phyloP scores from a whole-genome alignment of 805 yeast species.

The Lipomyces spencermartinsiae region DNA sequence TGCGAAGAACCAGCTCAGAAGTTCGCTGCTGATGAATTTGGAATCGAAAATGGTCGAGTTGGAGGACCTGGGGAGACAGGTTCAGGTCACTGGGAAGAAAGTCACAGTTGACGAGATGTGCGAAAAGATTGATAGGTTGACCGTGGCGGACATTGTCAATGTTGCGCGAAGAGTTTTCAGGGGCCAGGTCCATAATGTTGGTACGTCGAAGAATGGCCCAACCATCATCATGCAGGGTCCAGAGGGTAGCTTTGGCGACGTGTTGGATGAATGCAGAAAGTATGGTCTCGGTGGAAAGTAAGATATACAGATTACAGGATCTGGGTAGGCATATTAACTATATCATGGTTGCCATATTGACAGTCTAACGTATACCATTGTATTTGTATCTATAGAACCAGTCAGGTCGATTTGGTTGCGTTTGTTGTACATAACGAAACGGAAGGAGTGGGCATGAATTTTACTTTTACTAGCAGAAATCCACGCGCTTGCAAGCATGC shows the following conservation, averaged over 20 bases:
- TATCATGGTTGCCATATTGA: not conserved
- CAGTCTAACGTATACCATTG: not conserved
- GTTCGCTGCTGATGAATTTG: conserved; percentile 87
- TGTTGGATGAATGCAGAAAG: conserved; percentile 63
- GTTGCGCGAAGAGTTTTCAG: conserved; percentile 80
- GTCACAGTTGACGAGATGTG: conserved; percentile 84
- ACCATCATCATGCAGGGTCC: conserved; percentile 90
- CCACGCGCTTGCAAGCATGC: not conserved
- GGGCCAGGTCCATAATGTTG: conserved; percentile 58
- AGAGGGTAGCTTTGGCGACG: conserved; percentile 84
- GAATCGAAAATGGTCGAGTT: conserved; percentile 92
- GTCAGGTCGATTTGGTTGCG: not conserved
- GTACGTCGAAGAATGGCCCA: conserved; percentile 68
- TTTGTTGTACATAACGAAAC: conserved; percentile 5
- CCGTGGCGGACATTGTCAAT: conserved; percentile 68
- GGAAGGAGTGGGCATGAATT: not conserved
- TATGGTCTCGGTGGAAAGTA: conserved; percentile 70
- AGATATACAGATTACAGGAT: not conserved
- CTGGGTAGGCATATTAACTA: not conserved
- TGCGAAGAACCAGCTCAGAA: conserved; percentile 90
- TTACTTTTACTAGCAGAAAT: not conserved
- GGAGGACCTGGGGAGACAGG: conserved; percentile 95
- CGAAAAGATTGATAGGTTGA: conserved; percentile 68
- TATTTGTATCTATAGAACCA: not conserved
- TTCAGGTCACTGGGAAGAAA: conserved; percentile 72